Evolutionary conservation across 169 alveolate genomes (phyloP).

Genomic region (Cryptosporidium andersoni): DNA sequence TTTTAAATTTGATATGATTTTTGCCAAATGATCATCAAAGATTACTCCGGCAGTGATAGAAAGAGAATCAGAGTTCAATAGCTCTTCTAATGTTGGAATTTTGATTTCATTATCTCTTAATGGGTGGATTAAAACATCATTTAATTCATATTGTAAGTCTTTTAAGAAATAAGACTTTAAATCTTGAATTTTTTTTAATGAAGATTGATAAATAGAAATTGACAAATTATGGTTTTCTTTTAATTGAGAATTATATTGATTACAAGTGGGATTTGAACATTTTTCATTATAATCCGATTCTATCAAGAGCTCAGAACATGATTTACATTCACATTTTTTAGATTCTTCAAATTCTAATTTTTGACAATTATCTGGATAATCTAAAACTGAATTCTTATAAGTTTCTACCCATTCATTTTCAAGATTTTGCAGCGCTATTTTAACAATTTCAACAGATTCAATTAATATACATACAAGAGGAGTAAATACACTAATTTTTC

Average conservation of each 20-base stretch:
- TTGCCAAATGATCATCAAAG: conserved; percentile 45
- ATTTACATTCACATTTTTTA: background rate
- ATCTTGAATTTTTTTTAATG: conserved; percentile 1
- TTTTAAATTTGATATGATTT: conserved; percentile 38
- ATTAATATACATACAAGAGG: conserved; percentile 54
- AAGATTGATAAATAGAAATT: background rate
- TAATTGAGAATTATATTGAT: too few relatives aligned
- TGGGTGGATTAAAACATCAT: conserved; percentile 48
- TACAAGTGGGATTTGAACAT: background rate
- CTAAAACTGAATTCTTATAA: background rate
- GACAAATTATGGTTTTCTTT: background rate
- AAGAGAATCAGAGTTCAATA: conserved; percentile 23
- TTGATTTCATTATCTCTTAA: conserved; percentile 18
- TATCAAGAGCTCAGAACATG: background rate
- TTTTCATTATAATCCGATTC: background rate
- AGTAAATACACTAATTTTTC: conserved; percentile 32
- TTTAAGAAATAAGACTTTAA: conserved; percentile 19
- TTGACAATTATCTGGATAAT: background rate
- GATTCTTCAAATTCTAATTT: background rate
- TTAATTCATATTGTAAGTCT: conserved; percentile 27
- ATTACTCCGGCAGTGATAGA: conserved; percentile 39
- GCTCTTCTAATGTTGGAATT: conserved; percentile 28
- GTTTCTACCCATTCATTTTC: background rate
- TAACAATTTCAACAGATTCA: conserved; percentile 46
- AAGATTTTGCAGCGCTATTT: conserved; percentile 21